Evolutionary conservation across 2,329 filamentous ascomycete species (phyloP).

Genomic region (Talaromyces islandicus): DNA sequence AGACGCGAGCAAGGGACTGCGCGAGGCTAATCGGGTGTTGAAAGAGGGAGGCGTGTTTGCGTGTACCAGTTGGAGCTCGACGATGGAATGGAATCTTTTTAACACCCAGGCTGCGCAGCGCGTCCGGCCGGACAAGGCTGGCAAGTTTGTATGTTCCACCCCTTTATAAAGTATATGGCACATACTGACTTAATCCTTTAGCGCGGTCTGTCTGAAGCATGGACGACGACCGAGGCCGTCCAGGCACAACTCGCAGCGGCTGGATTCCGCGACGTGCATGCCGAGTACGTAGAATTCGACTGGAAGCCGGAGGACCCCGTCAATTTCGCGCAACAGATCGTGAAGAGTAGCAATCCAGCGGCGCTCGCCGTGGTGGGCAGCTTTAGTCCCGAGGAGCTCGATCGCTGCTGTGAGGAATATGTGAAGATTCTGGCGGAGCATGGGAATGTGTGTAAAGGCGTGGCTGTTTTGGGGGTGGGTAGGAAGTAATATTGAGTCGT

Average conservation of each 20-base stretch:
- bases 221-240: constrained; percentile 1
- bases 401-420: constrained; percentile 2
- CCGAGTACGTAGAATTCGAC: constrained; percentile 1
- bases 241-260: neutral
- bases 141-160: neutral
- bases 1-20: constrained; percentile 3
- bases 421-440: constrained; percentile 3
- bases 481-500: neutral
- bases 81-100: neutral
- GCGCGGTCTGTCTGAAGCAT: neutral
- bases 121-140: neutral
- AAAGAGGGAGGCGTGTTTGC: constrained; percentile 7
- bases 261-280: constrained; percentile 2
- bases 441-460: constrained; percentile 3
- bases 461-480: constrained; percentile 3
- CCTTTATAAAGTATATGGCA: neutral
- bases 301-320: constrained; percentile 6
- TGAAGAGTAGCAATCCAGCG: neutral
- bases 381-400: constrained; percentile 3
- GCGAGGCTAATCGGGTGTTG: constrained; percentile 4
- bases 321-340: neutral
- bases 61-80: constrained; percentile 4
- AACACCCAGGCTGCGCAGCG: neutral
- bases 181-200: neutral
- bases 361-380: neutral